Conservation (phyloP, 208 protist species). For the Acanthamoeba quina region DNA sequence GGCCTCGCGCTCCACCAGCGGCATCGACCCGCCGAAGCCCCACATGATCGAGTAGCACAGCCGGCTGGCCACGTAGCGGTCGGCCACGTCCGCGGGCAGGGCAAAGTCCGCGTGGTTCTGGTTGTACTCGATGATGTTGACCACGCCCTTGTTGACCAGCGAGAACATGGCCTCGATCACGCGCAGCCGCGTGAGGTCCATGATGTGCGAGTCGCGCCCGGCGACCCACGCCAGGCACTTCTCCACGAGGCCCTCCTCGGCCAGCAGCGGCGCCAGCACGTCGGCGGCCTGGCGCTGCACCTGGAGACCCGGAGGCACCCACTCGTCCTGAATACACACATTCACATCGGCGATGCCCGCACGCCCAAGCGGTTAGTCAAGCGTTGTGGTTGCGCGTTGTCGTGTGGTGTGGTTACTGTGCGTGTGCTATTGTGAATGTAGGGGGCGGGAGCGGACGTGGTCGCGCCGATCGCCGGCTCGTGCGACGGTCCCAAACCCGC, state of each 20-base stretch:
- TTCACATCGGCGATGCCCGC: no score
- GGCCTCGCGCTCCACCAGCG: slow-evolving; percentile 81
- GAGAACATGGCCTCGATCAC: slow-evolving; percentile 94
- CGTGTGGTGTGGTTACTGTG: no score
- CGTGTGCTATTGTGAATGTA: no score
- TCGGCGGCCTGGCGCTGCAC: slow-evolving; percentile 93
- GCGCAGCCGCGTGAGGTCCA: slow-evolving; percentile 95
- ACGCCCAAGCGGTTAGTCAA: no score
- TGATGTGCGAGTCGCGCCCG: slow-evolving; percentile 93
- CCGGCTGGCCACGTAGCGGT: slow-evolving; percentile 91
- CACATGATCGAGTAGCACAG: slow-evolving; percentile 96
- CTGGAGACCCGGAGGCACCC: slow-evolving; percentile 80
- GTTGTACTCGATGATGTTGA: slow-evolving; percentile 94
- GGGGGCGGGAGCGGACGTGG: not conserved
- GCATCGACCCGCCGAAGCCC: slow-evolving; percentile 93
- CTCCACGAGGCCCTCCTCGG: slow-evolving; percentile 90
- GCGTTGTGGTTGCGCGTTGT: no score
- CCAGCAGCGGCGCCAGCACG: slow-evolving; percentile 92
- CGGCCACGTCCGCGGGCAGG: slow-evolving; percentile 83
- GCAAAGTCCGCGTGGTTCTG: slow-evolving; percentile 91
- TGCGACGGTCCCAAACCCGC: not conserved
- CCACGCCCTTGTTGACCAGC: slow-evolving; percentile 94
- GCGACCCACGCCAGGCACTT: slow-evolving; percentile 89
- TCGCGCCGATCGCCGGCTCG: not conserved
- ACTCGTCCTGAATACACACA: slow-evolving; percentile 7